A percentile compares a stretch with the other conserved stretches of the same genome.
Conservation (phyloP, 805 yeast genomes). For the Torulaspora quercuum region DNA sequence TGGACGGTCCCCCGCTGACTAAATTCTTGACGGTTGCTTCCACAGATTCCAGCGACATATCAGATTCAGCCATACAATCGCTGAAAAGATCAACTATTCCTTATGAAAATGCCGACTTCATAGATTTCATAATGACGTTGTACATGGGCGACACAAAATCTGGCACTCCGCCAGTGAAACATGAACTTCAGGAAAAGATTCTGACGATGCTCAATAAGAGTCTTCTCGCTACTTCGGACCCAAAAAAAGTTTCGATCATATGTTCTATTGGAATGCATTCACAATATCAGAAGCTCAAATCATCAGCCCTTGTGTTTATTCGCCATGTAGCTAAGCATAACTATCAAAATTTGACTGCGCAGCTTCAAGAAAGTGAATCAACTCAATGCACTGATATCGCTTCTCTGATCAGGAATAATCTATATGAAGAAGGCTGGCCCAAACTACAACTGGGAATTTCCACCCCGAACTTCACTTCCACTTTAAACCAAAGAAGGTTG, state of each 20-base stretch:
- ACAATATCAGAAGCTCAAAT: slow-evolving; percentile 48
- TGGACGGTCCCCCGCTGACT: slow-evolving; percentile 39
- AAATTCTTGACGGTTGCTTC: slow-evolving; percentile 61
- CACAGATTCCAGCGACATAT: slow-evolving; percentile 52
- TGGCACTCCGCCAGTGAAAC: slow-evolving; percentile 51
- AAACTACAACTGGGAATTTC: slow-evolving; percentile 36
- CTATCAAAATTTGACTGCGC: slow-evolving; percentile 18
- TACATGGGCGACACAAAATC: slow-evolving; percentile 47
- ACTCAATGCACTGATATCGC: slow-evolving; percentile 47
- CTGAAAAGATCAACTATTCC: slow-evolving; percentile 51
- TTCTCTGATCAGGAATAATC: slow-evolving; percentile 48
- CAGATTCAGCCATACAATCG: slow-evolving; percentile 51
- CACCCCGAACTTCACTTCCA: slow-evolving; percentile 39
- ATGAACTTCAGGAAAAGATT: slow-evolving; percentile 54
- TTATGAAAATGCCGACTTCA: slow-evolving; percentile 46
- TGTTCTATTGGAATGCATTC: slow-evolving; percentile 61
- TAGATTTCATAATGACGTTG: slow-evolving; percentile 45
- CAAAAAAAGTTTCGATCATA: slow-evolving; percentile 43
- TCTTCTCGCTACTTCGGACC: slow-evolving; percentile 44
- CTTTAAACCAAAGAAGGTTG: slow-evolving; percentile 49
- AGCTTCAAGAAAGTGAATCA: not conserved
- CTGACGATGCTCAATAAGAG: slow-evolving; percentile 51
- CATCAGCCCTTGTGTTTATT: slow-evolving; percentile 58
- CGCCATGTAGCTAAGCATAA: slow-evolving; percentile 51
- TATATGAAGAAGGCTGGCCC: slow-evolving; percentile 63